phyloP scores from a whole-genome alignment of 768 basidiomycete genomes.

The Brasilioporus rufonigricans region DNA sequence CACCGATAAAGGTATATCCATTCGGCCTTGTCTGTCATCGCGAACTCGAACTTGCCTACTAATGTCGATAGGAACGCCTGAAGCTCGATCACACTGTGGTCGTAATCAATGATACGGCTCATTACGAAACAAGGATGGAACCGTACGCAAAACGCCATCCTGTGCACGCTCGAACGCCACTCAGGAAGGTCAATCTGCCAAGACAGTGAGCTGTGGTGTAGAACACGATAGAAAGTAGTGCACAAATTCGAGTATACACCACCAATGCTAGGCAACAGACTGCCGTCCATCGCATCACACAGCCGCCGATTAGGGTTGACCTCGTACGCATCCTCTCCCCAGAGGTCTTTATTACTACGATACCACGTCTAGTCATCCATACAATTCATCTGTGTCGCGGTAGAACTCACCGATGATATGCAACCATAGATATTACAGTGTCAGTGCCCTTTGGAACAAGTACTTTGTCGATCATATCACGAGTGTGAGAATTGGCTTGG shows the following conservation, averaged over 20 bases:
- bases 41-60: not conserved
- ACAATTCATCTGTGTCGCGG: not conserved
- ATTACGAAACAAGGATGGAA: not conserved
- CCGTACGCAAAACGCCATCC: conserved; percentile 31
- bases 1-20: not conserved
- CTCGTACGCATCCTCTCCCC: conserved; percentile 26
- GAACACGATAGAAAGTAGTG: not conserved
- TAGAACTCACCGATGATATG: conserved; percentile 49
- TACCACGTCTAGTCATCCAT: not conserved
- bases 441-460: conserved; percentile 50
- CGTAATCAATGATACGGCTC: not conserved
- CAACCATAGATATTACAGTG: conserved; percentile 47
- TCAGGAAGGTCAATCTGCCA: conserved; percentile 17
- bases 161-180: conserved; percentile 17
- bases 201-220: too few relatives aligned
- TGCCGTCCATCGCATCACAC: not conserved
- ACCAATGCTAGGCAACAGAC: conserved; percentile 9
- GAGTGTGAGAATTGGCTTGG: conserved; percentile 47
- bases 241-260: conserved; percentile 12
- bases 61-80: not conserved
- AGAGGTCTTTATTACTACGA: conserved; percentile 16
- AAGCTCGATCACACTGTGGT: not conserved
- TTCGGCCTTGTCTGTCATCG: not conserved
- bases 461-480: conserved; percentile 41
- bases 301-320: conserved; percentile 15